These are phyloP conservation scores for Solanum gandarillasii DNA, from an alignment of 257 asterid species.

Conservation along the genomic window DNA sequence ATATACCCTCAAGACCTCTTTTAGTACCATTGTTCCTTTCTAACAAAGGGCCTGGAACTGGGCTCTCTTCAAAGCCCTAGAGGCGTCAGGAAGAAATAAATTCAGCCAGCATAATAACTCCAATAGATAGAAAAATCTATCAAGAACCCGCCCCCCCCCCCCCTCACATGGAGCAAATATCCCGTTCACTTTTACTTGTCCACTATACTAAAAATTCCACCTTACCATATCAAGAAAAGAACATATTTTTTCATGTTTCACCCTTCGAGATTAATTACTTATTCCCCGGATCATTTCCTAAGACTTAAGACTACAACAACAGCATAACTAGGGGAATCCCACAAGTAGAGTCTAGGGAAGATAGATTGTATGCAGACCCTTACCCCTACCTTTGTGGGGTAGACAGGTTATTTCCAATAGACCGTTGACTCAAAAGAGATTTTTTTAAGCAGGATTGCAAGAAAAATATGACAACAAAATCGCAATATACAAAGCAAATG, in stretches of 20 bases:
- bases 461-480: background rate
- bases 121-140: too few species aligned
- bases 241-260: background rate
- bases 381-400: background rate
- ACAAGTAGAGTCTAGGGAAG: background rate
- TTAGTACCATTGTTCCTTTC: background rate
- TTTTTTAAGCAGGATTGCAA: background rate
- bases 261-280: background rate
- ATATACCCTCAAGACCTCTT: background rate
- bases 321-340: background rate
- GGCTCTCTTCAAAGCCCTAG: background rate
- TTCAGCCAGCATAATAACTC: background rate
- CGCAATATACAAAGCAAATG: background rate
- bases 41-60: background rate
- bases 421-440: background rate
- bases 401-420: background rate
- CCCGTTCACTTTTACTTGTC: background rate
- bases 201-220: background rate
- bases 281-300: background rate
- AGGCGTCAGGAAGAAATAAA: background rate
- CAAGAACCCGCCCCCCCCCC: too few species aligned
- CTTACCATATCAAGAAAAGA: background rate
- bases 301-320: background rate
- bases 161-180: background rate
- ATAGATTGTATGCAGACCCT: background rate